phyloP scores from a whole-genome alignment of 257 asterid species.

The Primulina huaijiensis region DNA sequence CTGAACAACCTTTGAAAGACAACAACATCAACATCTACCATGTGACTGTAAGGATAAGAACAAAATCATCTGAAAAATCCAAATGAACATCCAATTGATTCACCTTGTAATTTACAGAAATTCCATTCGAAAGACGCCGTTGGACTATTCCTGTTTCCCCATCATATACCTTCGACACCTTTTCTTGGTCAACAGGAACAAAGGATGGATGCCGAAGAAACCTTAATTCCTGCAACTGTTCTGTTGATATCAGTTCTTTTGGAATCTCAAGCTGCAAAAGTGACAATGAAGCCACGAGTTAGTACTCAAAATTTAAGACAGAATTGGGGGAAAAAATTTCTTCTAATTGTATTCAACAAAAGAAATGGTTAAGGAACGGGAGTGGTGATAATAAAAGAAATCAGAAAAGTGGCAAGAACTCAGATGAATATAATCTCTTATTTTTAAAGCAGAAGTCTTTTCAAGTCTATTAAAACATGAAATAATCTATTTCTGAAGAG shows the following conservation, averaged over 20 bases:
- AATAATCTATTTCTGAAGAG: conserved; percentile 19
- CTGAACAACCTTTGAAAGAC: neutral
- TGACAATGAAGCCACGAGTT: conserved; percentile 21
- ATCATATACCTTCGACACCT: conserved; percentile 56
- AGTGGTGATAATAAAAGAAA: neutral
- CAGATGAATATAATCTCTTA: conserved; percentile 6
- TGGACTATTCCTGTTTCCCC: conserved; percentile 84
- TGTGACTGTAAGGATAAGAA: conserved; percentile 6
- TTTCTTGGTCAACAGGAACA: conserved; percentile 58
- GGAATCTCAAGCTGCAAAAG: conserved; percentile 96
- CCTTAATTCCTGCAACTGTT: conserved; percentile 58
- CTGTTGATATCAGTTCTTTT: conserved; percentile 67
- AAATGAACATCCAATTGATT: conserved; percentile 15
- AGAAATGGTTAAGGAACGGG: neutral
- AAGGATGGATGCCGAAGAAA: conserved; percentile 61
- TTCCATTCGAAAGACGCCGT: conserved; percentile 94
- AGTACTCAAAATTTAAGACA: conserved; percentile 17
- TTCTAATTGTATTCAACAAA: neutral
- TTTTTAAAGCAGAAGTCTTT: conserved; percentile 13
- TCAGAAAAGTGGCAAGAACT: conserved; percentile 8
- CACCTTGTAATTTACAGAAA: conserved; percentile 94
- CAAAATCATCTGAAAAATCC: conserved; percentile 12
- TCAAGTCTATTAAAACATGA: neutral
- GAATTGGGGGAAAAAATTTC: conserved; percentile 11
- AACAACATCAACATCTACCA: neutral